Evolutionary conservation across 768 basidiomycete species (phyloP).

Genomic region (Suillus lakei): DNA sequence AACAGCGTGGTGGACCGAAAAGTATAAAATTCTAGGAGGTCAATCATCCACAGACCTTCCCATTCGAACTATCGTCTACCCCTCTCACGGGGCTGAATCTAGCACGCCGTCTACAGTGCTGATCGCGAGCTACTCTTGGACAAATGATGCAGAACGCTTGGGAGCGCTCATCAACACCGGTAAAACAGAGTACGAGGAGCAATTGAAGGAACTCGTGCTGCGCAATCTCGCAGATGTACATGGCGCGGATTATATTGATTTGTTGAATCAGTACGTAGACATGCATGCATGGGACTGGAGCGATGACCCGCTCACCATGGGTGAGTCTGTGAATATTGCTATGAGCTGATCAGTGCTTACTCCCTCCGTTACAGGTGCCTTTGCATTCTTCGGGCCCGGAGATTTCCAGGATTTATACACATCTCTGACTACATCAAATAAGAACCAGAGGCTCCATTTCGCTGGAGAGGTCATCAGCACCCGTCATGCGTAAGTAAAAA

Average conservation of each 20-base stretch:
- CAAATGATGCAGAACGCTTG: conserved; percentile 42
- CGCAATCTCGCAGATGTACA: conserved; percentile 27
- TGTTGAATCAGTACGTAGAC: conserved; percentile 28
- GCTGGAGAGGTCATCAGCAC: conserved; percentile 44
- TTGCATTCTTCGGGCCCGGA: conserved; percentile 45
- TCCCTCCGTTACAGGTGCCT: conserved; percentile 34
- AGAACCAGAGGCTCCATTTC: conserved; percentile 35
- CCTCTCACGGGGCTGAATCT: conserved; percentile 39
- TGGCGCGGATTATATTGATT: conserved; percentile 19
- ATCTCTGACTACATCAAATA: conserved; percentile 36
- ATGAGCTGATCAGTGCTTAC: not conserved
- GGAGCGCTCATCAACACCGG: conserved; percentile 35
- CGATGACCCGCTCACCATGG: conserved; percentile 35
- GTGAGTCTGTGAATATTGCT: conserved; percentile 24
- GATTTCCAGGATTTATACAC: conserved; percentile 39
- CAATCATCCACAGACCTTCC: conserved; percentile 47
- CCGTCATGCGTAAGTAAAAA: conserved; percentile 35
- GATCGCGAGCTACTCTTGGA: conserved; percentile 48
- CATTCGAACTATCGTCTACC: conserved; percentile 46
- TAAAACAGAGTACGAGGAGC: not conserved
- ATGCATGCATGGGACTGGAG: conserved; percentile 40
- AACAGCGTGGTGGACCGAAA: conserved; percentile 47
- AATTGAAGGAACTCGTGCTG: conserved; percentile 32
- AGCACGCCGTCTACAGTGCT: conserved; percentile 31
- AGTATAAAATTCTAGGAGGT: conserved; percentile 42